phyloP scores from a whole-genome alignment of 2,329 filamentous ascomycete genomes.

The Paecilomyces sp. region DNA sequence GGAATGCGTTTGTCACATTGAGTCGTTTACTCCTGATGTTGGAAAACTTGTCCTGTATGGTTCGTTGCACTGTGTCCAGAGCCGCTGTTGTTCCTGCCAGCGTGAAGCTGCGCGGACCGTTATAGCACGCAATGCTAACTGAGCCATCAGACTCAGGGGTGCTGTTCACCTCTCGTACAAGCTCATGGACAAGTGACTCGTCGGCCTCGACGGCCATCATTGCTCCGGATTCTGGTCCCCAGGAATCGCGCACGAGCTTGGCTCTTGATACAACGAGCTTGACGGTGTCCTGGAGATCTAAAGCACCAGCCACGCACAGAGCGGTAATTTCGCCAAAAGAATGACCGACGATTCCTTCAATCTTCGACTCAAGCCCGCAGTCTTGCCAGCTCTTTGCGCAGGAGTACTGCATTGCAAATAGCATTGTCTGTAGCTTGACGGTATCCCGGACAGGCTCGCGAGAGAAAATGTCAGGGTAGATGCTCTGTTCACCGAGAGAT shows the following conservation, averaged over 20 bases:
- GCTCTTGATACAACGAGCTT: conserved; percentile 24
- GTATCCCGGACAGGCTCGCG: conserved; percentile 11
- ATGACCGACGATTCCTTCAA: conserved; percentile 6
- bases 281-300: conserved; percentile 16
- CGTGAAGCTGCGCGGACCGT: conserved; percentile 37
- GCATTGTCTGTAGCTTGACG: conserved; percentile 25
- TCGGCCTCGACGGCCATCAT: conserved; percentile 28
- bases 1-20: conserved; percentile 43
- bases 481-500: conserved; percentile 19
- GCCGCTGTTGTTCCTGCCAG: conserved; percentile 30
- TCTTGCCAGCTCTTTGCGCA: conserved; percentile 32
- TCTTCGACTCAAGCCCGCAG: conserved; percentile 13
- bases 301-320: conserved; percentile 5
- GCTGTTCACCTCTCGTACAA: conserved; percentile 10
- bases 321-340: conserved; percentile 11
- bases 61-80: conserved; percentile 20
- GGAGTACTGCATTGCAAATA: conserved; percentile 34
- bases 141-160: neutral
- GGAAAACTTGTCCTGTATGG: neutral
- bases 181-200: conserved; percentile 9
- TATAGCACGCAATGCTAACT: conserved; percentile 41
- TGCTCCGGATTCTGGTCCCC: conserved; percentile 22
- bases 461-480: conserved; percentile 27
- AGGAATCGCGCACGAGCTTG: conserved; percentile 19
- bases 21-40: conserved; percentile 30